phyloP scores from a whole-genome alignment of 108 stramenopile species.

The Cyclotella distinguenda region DNA sequence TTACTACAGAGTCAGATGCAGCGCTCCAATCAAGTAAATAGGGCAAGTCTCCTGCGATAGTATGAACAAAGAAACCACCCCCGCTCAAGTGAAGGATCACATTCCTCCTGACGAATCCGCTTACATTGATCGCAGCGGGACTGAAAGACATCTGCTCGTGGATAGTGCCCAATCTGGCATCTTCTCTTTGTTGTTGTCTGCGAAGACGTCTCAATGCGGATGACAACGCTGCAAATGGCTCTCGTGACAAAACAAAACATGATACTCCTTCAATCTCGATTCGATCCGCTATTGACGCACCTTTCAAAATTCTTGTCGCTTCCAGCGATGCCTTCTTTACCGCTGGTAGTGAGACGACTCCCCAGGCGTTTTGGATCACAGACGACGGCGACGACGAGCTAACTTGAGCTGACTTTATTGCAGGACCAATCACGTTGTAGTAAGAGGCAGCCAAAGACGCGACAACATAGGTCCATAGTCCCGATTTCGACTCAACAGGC shows the following conservation, averaged over 20 bases:
- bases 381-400: constrained; percentile 46
- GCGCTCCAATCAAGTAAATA: constrained; percentile 82
- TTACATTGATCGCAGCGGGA: constrained; percentile 31
- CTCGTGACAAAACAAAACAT: constrained; percentile 71
- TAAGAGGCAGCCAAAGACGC: constrained; percentile 76
- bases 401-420: constrained; percentile 49
- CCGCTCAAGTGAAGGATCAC: constrained; percentile 83
- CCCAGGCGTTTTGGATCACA: constrained; percentile 80
- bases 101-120: constrained; percentile 49
- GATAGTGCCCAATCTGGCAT: constrained; percentile 51
- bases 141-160: constrained; percentile 45
- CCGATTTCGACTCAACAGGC: too few relatives aligned
- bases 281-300: constrained; percentile 75
- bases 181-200: constrained; percentile 37
- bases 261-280: constrained; percentile 70
- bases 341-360: constrained; percentile 74
- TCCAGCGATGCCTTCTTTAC: constrained; percentile 72
- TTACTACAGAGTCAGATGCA: constrained; percentile 68
- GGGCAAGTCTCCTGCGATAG: constrained; percentile 77
- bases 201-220: constrained; percentile 36
- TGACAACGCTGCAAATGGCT: constrained; percentile 56
- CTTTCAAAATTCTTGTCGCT: constrained; percentile 73
- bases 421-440: constrained; percentile 71
- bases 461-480: constrained; percentile 53
- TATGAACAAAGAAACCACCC: constrained; percentile 85